A percentile compares a stretch with the other conserved stretches of the same genome.
These are phyloP conservation scores for Chiua virens DNA, from an alignment of 768 basidiomycete genomes.

Conservation along the genomic window DNA sequence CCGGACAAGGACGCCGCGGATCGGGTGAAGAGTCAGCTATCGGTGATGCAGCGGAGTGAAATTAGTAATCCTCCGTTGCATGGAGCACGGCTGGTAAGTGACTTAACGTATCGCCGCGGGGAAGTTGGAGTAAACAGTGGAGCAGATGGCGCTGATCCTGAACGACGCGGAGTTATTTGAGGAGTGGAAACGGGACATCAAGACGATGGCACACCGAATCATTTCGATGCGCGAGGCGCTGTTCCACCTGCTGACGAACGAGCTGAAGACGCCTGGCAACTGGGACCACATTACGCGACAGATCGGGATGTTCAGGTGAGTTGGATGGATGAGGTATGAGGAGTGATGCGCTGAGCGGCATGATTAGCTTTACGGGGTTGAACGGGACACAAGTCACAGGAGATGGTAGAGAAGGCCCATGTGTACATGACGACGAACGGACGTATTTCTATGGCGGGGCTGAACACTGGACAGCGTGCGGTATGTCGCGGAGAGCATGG, in stretches of 20 bases:
- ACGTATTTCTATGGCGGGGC: constrained; percentile 91
- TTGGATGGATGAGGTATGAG: background rate
- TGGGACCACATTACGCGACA: constrained; percentile 97
- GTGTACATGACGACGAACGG: constrained; percentile 87
- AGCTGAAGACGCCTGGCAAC: constrained; percentile 83
- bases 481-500: constrained; percentile 71
- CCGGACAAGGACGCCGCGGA: constrained; percentile 61
- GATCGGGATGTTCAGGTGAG: constrained; percentile 97
- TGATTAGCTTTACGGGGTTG: constrained; percentile 79
- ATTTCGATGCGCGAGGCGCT: constrained; percentile 88
- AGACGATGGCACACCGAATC: constrained; percentile 75
- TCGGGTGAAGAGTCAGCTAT: constrained; percentile 82
- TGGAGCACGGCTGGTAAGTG: constrained; percentile 81
- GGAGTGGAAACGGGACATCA: constrained; percentile 89
- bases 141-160: constrained; percentile 77
- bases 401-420: constrained; percentile 69
- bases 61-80: constrained; percentile 94
- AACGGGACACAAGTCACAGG: constrained; percentile 61
- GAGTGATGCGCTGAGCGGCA: constrained; percentile 11
- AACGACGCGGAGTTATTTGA: constrained; percentile 71
- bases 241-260: constrained; percentile 62
- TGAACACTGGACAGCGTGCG: constrained; percentile 79
- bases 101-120: background rate
- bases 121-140: background rate
- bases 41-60: constrained; percentile 89